Evolutionary conservation across 2,329 filamentous ascomycete species (phyloP).

Genomic region (Colletotrichum neosansevieriae): DNA sequence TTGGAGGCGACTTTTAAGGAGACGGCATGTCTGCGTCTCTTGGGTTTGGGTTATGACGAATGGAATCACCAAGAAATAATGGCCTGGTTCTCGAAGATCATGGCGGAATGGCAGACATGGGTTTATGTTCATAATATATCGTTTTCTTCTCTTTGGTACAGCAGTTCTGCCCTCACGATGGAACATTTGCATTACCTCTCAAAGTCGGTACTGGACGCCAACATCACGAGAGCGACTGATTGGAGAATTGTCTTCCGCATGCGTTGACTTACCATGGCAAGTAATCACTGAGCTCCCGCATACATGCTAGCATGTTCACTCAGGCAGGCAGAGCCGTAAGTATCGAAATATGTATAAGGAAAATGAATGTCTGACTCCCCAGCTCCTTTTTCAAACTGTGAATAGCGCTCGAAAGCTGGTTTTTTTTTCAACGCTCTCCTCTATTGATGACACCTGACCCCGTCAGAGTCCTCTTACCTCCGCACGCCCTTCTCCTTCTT

Average conservation of each 20-base stretch:
- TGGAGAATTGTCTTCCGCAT: too few relatives aligned
- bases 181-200: background rate
- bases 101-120: background rate
- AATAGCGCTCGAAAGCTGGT: background rate
- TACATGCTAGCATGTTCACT: background rate
- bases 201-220: too few relatives aligned
- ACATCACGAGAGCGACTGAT: too few relatives aligned
- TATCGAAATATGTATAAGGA: conserved; percentile 25
- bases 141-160: background rate
- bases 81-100: background rate
- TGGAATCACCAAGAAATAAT: background rate
- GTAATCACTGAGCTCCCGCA: background rate
- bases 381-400: background rate
- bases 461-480: conserved; percentile 43
- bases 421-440: background rate
- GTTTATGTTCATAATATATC: conserved; percentile 26
- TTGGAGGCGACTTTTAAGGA: conserved; percentile 54
- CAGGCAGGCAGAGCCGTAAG: background rate
- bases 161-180: background rate
- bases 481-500: conserved; percentile 58
- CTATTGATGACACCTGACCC: background rate
- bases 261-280: too few relatives aligned
- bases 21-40: too few relatives aligned
- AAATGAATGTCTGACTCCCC: background rate
- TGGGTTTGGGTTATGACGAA: too few relatives aligned